Conservation (phyloP, 2,329 filamentous ascomycete genomes). For the Fusarium piperis region DNA sequence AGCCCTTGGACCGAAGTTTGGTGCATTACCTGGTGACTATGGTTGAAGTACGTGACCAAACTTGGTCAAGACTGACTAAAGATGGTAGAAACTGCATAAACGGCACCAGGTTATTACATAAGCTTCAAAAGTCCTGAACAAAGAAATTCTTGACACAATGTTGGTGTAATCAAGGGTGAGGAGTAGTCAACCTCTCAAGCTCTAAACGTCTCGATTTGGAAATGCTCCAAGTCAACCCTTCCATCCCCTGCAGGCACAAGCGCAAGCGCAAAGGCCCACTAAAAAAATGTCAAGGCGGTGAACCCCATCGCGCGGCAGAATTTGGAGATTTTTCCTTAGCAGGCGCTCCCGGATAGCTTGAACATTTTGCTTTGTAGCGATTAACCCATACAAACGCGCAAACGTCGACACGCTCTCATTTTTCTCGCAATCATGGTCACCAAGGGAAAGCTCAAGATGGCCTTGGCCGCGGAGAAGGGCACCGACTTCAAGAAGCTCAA, state of each 20-base stretch:
- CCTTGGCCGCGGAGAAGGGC: slow-evolving; percentile 65
- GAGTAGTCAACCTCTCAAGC: not conserved
- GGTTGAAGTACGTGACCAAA: not conserved
- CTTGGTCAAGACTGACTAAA: not conserved
- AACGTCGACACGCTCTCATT: not conserved
- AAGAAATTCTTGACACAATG: not conserved
- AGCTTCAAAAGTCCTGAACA: not conserved
- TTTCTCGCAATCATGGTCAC: slow-evolving; percentile 49
- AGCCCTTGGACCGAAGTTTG: slow-evolving; percentile 11
- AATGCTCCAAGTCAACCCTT: not conserved
- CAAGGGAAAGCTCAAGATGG: slow-evolving; percentile 63
- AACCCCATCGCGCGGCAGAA: slow-evolving; percentile 41
- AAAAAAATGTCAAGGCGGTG: slow-evolving; percentile 44
- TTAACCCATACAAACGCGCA: slow-evolving; percentile 21
- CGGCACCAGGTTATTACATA: not conserved
- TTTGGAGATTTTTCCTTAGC: slow-evolving; percentile 44
- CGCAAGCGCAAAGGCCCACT: slow-evolving; percentile 24
- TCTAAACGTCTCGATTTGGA: slow-evolving; percentile 6
- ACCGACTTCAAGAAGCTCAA: slow-evolving; percentile 63
- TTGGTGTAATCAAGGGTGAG: not conserved
- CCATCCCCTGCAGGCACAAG: not conserved
- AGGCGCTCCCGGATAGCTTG: slow-evolving; percentile 7
- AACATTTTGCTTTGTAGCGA: slow-evolving; percentile 26
- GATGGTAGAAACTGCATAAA: no score
- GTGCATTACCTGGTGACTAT: not conserved